Base-by-base conservation (phyloP, 2,329 filamentous ascomycete species). In the Pyrenophora seminiperda region DNA sequence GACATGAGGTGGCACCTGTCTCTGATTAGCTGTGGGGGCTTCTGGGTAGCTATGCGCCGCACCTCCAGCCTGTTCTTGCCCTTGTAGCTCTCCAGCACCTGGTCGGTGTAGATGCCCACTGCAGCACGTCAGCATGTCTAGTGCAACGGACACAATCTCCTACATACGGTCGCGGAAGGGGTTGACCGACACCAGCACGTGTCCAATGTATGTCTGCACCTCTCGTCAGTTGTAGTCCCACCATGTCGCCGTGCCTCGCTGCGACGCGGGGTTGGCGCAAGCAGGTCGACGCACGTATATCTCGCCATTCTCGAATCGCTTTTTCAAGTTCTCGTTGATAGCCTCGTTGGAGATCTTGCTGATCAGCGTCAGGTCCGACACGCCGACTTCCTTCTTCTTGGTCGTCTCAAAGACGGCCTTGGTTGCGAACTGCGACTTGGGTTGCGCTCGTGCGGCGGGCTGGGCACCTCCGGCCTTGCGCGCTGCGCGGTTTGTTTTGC, bases 321-420 rank as follows among this genome's bases (percentile, higher is more conserved):
- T 95, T 82, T 97, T 96, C 74, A 99, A 75, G 75, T 99, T 99
- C 50, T 97, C 94, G 78, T 99, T 99, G 81, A 99, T 99, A 54
- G 93, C 92, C 75, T 99, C 94, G 75, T 99, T 97, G 61, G 92
- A 96, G 60, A 99, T 95, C 76, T 97, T 97, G 81, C 92, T 97
- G 71, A 99, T 88, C 67, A 99, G 81, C 3, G 94, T 99, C 73
- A 99, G 83, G 81, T 99, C 94, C 47, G 94, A 97, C 46, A 99
- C 94, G 61, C 94, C 94, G 65, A 99, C 94, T 76, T 99, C 92
- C 83, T 96, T 97, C 86, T 97, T 99, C 83, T 97, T 97, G 61
- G 87, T 90, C 54, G 86, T 90, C 74, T 99, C 94, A 77, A 95
- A 99, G 54, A 90, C 90, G 58, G 94, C 94, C 79, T 97, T 97